Evolutionary conservation across 2,329 filamentous ascomycete genomes (phyloP), one percentile per base, ranked within the genome.

Genomic region (Diplodia mutila): DNA sequence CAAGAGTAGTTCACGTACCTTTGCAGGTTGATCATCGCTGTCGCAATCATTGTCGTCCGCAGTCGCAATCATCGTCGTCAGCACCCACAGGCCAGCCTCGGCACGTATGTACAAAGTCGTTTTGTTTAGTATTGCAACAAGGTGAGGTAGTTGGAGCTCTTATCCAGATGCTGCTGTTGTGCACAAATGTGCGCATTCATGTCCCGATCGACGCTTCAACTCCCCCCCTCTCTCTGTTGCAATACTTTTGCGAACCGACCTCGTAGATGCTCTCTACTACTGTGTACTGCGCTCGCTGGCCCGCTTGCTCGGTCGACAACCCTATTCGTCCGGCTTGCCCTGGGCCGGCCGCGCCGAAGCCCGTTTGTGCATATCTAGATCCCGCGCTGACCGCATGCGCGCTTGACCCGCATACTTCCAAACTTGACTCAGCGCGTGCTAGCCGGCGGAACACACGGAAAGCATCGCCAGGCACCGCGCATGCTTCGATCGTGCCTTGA

Each of bases 321-420:
- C 49, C 46, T 37, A 16, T 32, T 63, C 29, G n/a, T 51, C 37
- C 18, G 59, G 46, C 14, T 37, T 46, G 29, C 51, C 59, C n/a
- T 51, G 42, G 25, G 59, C 59, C 27, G 59, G 59, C 57, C 57
- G 29, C 34, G 27, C 27, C 59, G 59, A 29, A 51, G n/a, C 39
- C 42, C 59, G 12, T n/a, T 25, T 42, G n/a, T 63, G 59, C 46
- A 51, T 18, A n/a, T 27, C 42, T 39, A 52, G 29, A 21, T 63
- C 59, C n/a, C 49, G 59, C 27, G 59, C 59, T 21, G 59, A n/a
- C 27, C 46, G 59, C 27, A 63, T 32, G n/a, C 29, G 42, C 16
- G 59, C 59, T 27, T 52, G 59, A n/a, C 59, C 59, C 59, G 46
- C 59, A 18, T 51, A 63, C 59, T 63, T 63, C 59, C 59, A 63